Evolutionary conservation across 345 rosid genomes (phyloP).

Genomic region (Gossypium herbaceum): DNA sequence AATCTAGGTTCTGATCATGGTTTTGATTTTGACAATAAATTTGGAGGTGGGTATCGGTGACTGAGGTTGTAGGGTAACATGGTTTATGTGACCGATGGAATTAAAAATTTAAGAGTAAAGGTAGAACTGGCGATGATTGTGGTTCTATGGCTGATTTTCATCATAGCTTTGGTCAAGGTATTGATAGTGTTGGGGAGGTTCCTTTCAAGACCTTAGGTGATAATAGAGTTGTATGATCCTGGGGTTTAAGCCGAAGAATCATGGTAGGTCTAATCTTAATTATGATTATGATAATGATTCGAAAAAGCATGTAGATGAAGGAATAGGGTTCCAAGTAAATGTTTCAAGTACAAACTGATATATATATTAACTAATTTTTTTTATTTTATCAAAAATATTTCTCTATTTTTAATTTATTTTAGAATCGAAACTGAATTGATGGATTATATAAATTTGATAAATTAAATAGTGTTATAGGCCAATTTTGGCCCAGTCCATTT

Average conservation of each 20-base stretch:
- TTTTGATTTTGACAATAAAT: constrained; percentile 31
- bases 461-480: too few species aligned
- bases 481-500: too few species aligned
- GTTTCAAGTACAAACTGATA: too few species aligned
- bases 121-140: constrained; percentile 27
- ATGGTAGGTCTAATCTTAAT: constrained; percentile 21
- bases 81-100: constrained; percentile 17
- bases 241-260: constrained; percentile 33
- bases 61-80: constrained; percentile 17
- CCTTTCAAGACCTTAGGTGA: constrained; percentile 52
- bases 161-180: constrained; percentile 10
- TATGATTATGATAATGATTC: constrained; percentile 26
- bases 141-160: constrained; percentile 24
- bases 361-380: too few species aligned
- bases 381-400: too few species aligned
- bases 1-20: constrained; percentile 29
- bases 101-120: constrained; percentile 26
- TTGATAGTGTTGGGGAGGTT: constrained; percentile 28
- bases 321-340: too few species aligned
- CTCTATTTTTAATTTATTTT: too few species aligned
- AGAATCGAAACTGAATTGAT: too few species aligned
- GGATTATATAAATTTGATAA: too few species aligned
- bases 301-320: constrained; percentile 14
- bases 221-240: constrained; percentile 26
- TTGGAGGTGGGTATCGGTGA: constrained; percentile 27